Conservation (phyloP, 192 early-diverging fungal species). For the Umbelopsis sp. region DNA sequence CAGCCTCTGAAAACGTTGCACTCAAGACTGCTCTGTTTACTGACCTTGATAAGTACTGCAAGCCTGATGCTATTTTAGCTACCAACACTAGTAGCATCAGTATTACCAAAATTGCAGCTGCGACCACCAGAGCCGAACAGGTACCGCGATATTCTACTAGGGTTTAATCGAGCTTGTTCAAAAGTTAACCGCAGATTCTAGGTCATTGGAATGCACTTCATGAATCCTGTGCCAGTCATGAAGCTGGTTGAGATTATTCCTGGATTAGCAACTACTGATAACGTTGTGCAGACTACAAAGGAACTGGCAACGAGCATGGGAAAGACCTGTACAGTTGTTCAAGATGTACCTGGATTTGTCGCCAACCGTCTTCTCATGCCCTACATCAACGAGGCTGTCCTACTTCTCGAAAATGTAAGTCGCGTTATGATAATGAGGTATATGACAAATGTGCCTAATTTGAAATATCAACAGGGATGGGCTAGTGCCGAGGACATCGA, state of each 20-base stretch:
- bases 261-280: conserved; percentile 78
- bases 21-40: conserved; percentile 85
- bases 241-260: conserved; percentile 97
- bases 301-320: conserved; percentile 84
- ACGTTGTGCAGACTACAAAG: conserved; percentile 74
- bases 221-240: conserved; percentile 98
- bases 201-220: conserved; percentile 99
- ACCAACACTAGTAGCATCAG: conserved; percentile 98
- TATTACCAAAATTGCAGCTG: conserved; percentile 95
- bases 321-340: conserved; percentile 87
- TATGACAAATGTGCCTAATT: not conserved
- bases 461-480: conserved; percentile 61
- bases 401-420: conserved; percentile 79
- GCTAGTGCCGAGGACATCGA: conserved; percentile 95
- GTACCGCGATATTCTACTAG: conserved; percentile 21
- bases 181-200: conserved; percentile 8
- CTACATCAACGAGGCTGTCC: conserved; percentile 97
- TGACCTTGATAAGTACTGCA: conserved; percentile 70
- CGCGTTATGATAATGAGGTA: not conserved
- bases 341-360: conserved; percentile 96
- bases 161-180: not conserved
- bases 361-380: conserved; percentile 98
- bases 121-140: conserved; percentile 78
- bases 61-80: conserved; percentile 78
- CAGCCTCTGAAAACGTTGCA: conserved; percentile 82